Conservation (phyloP, 1,284 basidiomycete genomes). For the Ceratobasidium sp. region DNA sequence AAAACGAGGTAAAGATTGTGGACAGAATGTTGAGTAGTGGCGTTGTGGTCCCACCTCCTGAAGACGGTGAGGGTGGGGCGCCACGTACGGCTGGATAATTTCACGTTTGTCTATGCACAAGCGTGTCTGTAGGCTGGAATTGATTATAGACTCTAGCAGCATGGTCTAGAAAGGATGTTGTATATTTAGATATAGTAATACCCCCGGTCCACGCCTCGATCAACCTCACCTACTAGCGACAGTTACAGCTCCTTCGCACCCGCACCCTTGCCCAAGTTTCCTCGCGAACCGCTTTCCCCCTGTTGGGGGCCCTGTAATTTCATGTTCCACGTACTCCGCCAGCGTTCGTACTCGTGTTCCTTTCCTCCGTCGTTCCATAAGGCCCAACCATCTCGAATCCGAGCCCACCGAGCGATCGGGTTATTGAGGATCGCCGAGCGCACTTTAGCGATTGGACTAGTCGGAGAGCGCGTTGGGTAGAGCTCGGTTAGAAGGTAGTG, state of each 20-base stretch:
- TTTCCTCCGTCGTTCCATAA: conserved; percentile 78
- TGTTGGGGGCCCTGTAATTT: no score
- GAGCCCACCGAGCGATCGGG: conserved; percentile 70
- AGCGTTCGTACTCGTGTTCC: conserved; percentile 71
- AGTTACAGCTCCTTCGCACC: no score
- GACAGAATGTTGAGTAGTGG: conserved; percentile 65
- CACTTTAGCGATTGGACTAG: conserved; percentile 62
- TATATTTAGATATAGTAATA: no score
- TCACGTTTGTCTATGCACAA: neutral
- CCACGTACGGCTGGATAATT: conserved; percentile 10
- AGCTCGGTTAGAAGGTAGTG: conserved; percentile 72
- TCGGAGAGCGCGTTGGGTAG: conserved; percentile 65
- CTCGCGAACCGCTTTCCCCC: no score
- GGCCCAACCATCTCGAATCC: conserved; percentile 82
- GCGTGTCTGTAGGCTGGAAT: neutral
- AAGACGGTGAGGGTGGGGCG: conserved; percentile 55
- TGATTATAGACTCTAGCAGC: neutral
- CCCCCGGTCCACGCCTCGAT: neutral
- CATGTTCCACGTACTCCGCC: conserved; percentile 63
- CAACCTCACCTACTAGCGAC: neutral
- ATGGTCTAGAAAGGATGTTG: neutral
- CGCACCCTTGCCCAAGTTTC: neutral
- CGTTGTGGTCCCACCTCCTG: conserved; percentile 61
- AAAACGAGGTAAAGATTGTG: conserved; percentile 57
- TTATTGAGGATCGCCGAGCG: conserved; percentile 66